phyloP scores from a whole-genome alignment of 805 yeast species.

The Cephaloascus albidus region DNA sequence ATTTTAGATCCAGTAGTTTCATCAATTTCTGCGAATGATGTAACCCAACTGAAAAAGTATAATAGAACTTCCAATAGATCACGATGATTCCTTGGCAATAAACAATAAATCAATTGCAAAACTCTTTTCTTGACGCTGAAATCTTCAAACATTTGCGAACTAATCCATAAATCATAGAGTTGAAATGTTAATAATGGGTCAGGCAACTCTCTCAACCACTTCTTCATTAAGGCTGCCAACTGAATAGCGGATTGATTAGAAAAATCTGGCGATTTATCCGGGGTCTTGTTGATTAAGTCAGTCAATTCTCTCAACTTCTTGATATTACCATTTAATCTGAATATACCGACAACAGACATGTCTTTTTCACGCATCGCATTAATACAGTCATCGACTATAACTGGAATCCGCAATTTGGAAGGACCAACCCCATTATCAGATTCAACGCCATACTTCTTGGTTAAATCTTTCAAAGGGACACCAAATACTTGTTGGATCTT shows the following conservation, averaged over 20 bases:
- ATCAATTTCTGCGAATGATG: constrained; percentile 89
- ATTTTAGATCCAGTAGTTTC: constrained; percentile 83
- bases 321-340: constrained; percentile 93
- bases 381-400: constrained; percentile 78
- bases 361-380: constrained; percentile 82
- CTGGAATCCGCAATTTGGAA: constrained; percentile 68
- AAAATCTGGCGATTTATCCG: constrained; percentile 63
- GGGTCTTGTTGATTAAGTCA: constrained; percentile 63
- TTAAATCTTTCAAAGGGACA: constrained; percentile 57
- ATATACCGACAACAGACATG: constrained; percentile 92
- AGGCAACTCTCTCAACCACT: constrained; percentile 86
- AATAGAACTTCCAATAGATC: constrained; percentile 81
- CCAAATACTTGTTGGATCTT: constrained; percentile 53
- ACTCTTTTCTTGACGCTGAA: constrained; percentile 38
- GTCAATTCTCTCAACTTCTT: constrained; percentile 67
- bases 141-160: constrained; percentile 43
- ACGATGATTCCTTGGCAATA: constrained; percentile 75
- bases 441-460: constrained; percentile 69
- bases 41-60: constrained; percentile 87
- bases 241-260: constrained; percentile 79
- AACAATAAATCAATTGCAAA: constrained; percentile 56
- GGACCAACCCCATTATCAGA: constrained; percentile 84
- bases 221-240: constrained; percentile 85
- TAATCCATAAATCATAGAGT: constrained; percentile 72
- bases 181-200: constrained; percentile 76